phyloP scores from a whole-genome alignment of 2,329 filamentous ascomycete genomes.

The Colletotrichum tropicicola region DNA sequence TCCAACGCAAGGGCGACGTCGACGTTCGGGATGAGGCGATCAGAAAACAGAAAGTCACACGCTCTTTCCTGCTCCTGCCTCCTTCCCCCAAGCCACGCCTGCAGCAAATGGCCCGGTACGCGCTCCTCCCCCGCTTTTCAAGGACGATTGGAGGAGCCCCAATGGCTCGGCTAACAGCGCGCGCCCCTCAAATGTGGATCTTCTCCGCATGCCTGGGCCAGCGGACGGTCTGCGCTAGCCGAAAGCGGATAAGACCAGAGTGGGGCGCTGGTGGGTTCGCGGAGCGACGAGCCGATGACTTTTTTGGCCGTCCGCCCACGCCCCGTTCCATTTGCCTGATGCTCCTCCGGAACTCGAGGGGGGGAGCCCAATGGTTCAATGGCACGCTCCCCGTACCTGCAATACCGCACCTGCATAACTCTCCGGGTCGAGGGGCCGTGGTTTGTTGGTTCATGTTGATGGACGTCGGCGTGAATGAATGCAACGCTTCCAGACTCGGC shows the following conservation, averaged over 20 bases:
- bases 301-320: too few relatives aligned
- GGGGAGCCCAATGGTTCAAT: neutral
- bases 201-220: constrained; percentile 23
- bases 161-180: constrained; percentile 11
- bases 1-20: neutral
- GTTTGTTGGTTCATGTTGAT: constrained; percentile 17
- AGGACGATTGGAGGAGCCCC: neutral
- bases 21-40: neutral
- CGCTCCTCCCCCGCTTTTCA: constrained; percentile 18
- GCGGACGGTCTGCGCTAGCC: neutral
- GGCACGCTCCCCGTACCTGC: constrained; percentile 10
- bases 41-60: constrained; percentile 20
- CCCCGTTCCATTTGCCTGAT: too few relatives aligned
- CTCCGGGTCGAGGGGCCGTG: constrained; percentile 23
- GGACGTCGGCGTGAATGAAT: neutral
- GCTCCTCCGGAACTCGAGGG: neutral
- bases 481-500: neutral
- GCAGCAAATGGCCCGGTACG: neutral
- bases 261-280: constrained; percentile 3
- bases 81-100: neutral
- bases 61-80: neutral
- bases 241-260: accelerated
- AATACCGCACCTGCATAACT: constrained; percentile 20
- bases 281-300: constrained; percentile 26
- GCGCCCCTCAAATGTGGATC: constrained; percentile 4